These are phyloP conservation scores for Neopestalotiopsis sp. DNA, from an alignment of 2,329 filamentous ascomycete genomes.

Conservation along the genomic window DNA sequence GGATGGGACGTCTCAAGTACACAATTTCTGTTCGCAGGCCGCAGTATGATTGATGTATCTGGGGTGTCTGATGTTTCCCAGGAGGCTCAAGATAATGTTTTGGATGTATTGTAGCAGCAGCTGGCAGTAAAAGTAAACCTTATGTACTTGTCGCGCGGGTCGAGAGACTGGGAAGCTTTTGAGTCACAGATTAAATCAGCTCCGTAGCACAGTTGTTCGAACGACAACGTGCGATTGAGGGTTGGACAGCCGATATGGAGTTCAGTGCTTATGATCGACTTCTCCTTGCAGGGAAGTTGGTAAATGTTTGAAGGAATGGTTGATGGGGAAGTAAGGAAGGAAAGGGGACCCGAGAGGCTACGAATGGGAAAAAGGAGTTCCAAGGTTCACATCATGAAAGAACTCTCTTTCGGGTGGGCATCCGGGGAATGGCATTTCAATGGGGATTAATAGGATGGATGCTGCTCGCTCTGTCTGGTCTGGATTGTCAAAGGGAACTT, in stretches of 20 bases:
- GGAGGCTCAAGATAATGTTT: neutral
- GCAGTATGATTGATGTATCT: neutral
- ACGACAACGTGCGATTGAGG: neutral
- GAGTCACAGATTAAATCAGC: neutral
- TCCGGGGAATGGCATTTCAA: neutral
- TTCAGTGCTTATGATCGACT: neutral
- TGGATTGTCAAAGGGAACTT: neutral
- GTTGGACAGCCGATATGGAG: neutral
- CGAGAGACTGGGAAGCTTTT: neutral
- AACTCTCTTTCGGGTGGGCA: constrained; percentile 5
- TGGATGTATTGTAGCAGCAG: neutral
- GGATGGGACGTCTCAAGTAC: neutral
- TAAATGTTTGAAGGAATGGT: neutral
- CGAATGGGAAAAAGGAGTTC: neutral
- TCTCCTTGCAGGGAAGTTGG: neutral
- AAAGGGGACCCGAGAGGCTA: neutral
- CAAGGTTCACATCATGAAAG: constrained; percentile 15
- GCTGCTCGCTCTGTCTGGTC: too few relatives aligned
- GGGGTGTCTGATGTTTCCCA: neutral
- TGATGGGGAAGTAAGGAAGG: neutral
- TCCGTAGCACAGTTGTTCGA: constrained; percentile 3
- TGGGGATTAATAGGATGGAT: neutral
- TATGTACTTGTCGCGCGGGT: neutral
- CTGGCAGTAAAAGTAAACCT: neutral
- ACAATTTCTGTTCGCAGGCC: neutral